A percentile compares a stretch with the other conserved stretches of the same genome.
These are phyloP conservation scores for Aspergillus sp. DNA, from an alignment of 2,329 filamentous ascomycete genomes.

Conservation along the genomic window DNA sequence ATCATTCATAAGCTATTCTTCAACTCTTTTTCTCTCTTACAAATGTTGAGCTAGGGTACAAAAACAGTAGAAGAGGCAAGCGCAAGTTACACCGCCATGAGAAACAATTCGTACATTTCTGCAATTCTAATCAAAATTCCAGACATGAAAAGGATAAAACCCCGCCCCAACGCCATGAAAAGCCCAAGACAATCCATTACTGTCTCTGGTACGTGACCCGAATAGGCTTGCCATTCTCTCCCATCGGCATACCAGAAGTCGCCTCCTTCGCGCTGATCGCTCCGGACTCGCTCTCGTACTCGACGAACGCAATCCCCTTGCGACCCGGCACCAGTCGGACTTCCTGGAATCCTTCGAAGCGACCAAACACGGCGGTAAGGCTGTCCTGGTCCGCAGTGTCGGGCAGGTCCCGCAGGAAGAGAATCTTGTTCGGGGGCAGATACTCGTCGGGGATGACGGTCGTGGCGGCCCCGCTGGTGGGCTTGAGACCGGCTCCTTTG, in stretches of 20 bases:
- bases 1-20: constrained; percentile 10
- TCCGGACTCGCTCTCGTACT: constrained; percentile 87
- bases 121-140: constrained; percentile 4
- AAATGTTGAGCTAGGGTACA: background rate
- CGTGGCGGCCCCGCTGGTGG: constrained; percentile 65
- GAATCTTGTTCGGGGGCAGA: constrained; percentile 92
- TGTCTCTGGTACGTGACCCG: constrained; percentile 97
- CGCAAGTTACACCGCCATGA: background rate
- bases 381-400: constrained; percentile 80
- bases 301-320: constrained; percentile 89
- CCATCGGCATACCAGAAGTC: constrained; percentile 79
- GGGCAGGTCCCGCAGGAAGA: constrained; percentile 90
- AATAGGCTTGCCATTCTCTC: constrained; percentile 71
- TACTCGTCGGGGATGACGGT: constrained; percentile 95
- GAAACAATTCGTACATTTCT: background rate
- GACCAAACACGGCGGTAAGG: constrained; percentile 76
- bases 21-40: background rate
- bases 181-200: constrained; percentile 44
- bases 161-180: constrained; percentile 32
- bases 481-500: constrained; percentile 73
- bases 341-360: constrained; percentile 93
- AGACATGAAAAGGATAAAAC: constrained; percentile 5
- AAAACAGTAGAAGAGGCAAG: background rate
- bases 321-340: constrained; percentile 84
- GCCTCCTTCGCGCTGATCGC: constrained; percentile 94